Percentiles rank a stretch among this genome's conserved stretches.
Conservation (phyloP, 1,139 yeast species). For the Fermentozyma sake region DNA sequence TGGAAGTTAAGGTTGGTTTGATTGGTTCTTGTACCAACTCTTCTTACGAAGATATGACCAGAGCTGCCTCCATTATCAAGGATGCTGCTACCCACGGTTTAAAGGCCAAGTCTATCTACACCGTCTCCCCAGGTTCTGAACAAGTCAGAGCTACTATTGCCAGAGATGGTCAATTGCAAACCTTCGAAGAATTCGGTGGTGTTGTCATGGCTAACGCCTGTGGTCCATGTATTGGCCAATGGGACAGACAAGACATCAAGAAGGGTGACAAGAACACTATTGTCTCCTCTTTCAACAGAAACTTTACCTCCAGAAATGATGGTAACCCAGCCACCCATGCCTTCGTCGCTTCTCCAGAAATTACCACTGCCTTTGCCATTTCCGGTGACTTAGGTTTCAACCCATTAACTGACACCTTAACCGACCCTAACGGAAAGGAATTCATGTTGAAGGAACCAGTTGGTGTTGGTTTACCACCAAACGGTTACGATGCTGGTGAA, state of each 20-base stretch:
- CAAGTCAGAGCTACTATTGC: constrained; percentile 98
- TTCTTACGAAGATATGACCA: constrained; percentile 97
- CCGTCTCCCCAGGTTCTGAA: constrained; percentile 98
- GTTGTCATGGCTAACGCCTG: constrained; percentile 96
- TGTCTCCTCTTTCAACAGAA: constrained; percentile 98
- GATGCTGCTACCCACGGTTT: constrained; percentile 91
- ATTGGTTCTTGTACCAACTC: constrained; percentile 99
- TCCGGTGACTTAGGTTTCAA: constrained; percentile 98
- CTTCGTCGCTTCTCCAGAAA: constrained; percentile 96
- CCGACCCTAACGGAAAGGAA: constrained; percentile 93
- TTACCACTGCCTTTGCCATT: constrained; percentile 93
- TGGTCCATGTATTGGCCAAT: constrained; percentile 99
- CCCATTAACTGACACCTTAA: constrained; percentile 93
- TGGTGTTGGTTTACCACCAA: constrained; percentile 90
- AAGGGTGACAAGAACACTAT: constrained; percentile 98
- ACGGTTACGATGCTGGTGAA: constrained; percentile 92
- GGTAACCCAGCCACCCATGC: constrained; percentile 99
- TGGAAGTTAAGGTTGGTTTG: constrained; percentile 90
- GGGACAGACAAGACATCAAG: constrained; percentile 97
- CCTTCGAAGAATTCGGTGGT: constrained; percentile 92
- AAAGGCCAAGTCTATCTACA: constrained; percentile 83
- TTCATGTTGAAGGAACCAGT: constrained; percentile 86
- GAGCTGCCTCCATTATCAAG: constrained; percentile 90
- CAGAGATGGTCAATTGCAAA: constrained; percentile 91
- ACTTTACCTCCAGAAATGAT: constrained; percentile 97